Conservation (phyloP, 2,329 filamentous ascomycete species). For the Aspergillus pseudonomiae region DNA sequence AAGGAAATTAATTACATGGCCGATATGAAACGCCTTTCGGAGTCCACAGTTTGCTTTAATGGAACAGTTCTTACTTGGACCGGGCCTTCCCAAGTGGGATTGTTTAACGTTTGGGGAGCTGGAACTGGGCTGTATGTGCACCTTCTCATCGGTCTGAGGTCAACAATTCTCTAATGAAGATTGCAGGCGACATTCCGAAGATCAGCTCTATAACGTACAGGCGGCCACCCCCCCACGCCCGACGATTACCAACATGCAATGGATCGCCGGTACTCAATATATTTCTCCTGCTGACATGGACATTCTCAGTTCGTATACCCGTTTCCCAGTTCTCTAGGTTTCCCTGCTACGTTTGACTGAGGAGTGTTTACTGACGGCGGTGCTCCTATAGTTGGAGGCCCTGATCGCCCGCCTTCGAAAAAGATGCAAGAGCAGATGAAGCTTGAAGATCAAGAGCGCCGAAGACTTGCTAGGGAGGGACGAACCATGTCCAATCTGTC, state of each 20-base stretch:
- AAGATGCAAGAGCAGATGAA: conserved; percentile 81
- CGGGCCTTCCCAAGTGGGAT: conserved; percentile 79
- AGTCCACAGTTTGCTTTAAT: conserved; percentile 71
- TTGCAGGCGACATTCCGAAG: conserved; percentile 6
- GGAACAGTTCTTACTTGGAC: conserved; percentile 88
- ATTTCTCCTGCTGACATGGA: conserved; percentile 87
- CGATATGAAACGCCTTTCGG: conserved; percentile 71
- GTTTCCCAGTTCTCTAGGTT: background rate
- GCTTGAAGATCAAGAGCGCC: conserved; percentile 67
- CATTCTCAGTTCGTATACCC: conserved; percentile 62
- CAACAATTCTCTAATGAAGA: conserved; percentile 20
- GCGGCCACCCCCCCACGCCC: conserved; percentile 76
- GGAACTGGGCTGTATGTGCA: conserved; percentile 64
- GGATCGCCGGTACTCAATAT: conserved; percentile 94
- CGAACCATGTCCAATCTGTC: conserved; percentile 32
- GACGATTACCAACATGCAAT: conserved; percentile 93
- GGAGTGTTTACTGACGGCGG: background rate
- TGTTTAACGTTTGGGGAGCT: conserved; percentile 83
- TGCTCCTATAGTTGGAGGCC: conserved; percentile 66
- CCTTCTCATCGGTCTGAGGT: background rate
- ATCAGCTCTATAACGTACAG: conserved; percentile 74
- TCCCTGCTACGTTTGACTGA: background rate
- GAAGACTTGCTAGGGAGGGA: conserved; percentile 41
- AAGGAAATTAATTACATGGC: conserved; percentile 66
- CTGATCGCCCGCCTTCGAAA: conserved; percentile 84